Percentiles rank a stretch among this genome's conserved stretches.
phyloP scores from a whole-genome alignment of 345 rosid species.

The Microcos paniculata region DNA sequence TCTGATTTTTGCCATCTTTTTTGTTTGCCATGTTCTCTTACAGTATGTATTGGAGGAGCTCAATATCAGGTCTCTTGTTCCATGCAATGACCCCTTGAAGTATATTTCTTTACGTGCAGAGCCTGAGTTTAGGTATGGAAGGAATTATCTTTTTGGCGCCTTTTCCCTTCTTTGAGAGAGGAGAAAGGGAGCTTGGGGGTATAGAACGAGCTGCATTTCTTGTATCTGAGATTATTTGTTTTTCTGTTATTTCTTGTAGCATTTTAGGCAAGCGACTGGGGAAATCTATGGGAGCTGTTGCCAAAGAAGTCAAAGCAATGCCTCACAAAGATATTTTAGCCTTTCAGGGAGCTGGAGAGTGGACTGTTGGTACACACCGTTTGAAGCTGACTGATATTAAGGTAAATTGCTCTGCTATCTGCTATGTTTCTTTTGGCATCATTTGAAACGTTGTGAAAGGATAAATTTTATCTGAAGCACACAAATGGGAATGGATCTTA shows the following conservation, averaged over 20 bases:
- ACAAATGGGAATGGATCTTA: neutral
- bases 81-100: constrained; percentile 76
- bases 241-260: constrained; percentile 30
- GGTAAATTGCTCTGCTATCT: constrained; percentile 20
- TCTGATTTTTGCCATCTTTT: neutral
- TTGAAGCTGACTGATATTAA: constrained; percentile 71
- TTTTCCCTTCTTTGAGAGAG: no score
- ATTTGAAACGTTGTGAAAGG: neutral
- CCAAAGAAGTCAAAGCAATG: constrained; percentile 77
- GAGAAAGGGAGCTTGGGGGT: neutral
- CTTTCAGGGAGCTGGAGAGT: constrained; percentile 73
- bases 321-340: constrained; percentile 73
- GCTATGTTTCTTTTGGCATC: neutral
- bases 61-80: constrained; percentile 66
- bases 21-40: neutral
- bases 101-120: constrained; percentile 85
- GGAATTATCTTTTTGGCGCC: no score
- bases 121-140: constrained; percentile 81
- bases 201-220: no score
- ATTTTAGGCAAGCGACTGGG: constrained; percentile 88
- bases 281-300: constrained; percentile 80
- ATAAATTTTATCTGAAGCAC: neutral
- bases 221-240: constrained; percentile 15
- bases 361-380: constrained; percentile 55
- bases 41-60: constrained; percentile 91